Base-by-base conservation (phyloP, 2,329 filamentous ascomycete genomes). In the Aspergillus brasiliensis region DNA sequence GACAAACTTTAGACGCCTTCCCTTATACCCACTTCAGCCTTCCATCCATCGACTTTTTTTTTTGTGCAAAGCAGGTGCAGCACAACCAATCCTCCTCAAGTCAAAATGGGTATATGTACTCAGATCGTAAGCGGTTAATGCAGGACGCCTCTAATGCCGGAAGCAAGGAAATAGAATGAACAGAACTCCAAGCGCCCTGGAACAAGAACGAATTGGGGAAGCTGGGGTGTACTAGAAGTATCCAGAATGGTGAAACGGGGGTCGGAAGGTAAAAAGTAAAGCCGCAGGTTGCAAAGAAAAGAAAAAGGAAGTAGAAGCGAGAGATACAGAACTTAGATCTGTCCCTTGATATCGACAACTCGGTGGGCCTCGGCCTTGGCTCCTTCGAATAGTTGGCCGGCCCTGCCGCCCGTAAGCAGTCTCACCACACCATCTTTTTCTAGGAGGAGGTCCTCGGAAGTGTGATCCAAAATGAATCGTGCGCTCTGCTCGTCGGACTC, bases 341-440 rank as follows among this genome's bases (percentile, higher is more conserved):
- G 94, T 72, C 94, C 93, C 81, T 98, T 97, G 82, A 98, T 96
- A 80, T 98, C 93, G 82, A 98, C 90, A 74, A 88, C 89, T 72
- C 87, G 85, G 78, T 97, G 96, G 51, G 94, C 94, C 63, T 84
- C 83, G 40, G 82, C 78, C 74, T 88, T 90, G 60, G 91, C 86
- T 56, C 80, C 75, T 73, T 97, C 92, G 77, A 98, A 97, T 19
- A 89, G 78, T 44, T 77, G 73, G 54, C 85, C 85, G 52, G 89
- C 91, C 79, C 93, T 93, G 70, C 86, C 87, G 69, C 86, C 86
- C 47, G 89, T 88, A 68, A 91, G 75, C 72, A 96, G 88, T 63
- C 85, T 83, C 67, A 93, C 89, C 65, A 87, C 85, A 64, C 91
- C 88, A 65, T 88, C 83, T 65, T 88, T 88, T 74, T 95, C 89